phyloP scores from a whole-genome alignment of 345 rosid genomes.

The Murraya paniculata region DNA sequence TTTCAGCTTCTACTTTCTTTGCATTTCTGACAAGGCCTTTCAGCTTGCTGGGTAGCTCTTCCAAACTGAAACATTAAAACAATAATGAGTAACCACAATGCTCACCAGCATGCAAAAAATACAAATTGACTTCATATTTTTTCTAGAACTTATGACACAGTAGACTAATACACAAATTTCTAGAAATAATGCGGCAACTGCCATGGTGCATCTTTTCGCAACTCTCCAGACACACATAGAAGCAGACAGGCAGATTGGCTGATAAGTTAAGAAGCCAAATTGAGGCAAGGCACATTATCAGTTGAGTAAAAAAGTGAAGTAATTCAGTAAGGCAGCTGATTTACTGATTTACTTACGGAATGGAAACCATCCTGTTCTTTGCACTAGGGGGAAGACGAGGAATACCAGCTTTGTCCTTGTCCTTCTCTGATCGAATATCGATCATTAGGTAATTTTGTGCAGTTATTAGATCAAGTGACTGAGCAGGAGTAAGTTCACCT shows the following conservation, averaged over 20 bases:
- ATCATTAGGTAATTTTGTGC: constrained; percentile 58
- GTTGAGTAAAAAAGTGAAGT: background rate
- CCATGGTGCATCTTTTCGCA: background rate
- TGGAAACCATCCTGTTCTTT: constrained; percentile 66
- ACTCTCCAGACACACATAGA: background rate
- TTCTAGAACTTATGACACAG: background rate
- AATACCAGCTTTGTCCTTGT: constrained; percentile 75
- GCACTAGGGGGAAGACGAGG: constrained; percentile 95
- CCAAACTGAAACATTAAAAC: constrained; percentile 47
- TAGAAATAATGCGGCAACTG: background rate
- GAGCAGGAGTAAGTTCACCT: constrained; percentile 91
- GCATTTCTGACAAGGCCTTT: constrained; percentile 62
- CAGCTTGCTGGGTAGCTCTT: constrained; percentile 79
- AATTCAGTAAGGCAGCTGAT: constrained; percentile 6
- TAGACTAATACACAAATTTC: background rate
- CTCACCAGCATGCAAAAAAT: background rate
- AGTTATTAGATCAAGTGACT: constrained; percentile 66
- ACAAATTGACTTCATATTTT: background rate
- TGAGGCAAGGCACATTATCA: background rate
- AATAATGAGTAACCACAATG: background rate
- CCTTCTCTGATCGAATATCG: constrained; percentile 92
- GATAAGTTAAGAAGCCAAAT: background rate
- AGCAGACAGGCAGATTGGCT: background rate
- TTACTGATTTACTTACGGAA: constrained; percentile 70
- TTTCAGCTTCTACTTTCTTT: constrained; percentile 86